Conservation (phyloP, 495 filamentous ascomycete genomes). For the Xylaria scruposa region DNA sequence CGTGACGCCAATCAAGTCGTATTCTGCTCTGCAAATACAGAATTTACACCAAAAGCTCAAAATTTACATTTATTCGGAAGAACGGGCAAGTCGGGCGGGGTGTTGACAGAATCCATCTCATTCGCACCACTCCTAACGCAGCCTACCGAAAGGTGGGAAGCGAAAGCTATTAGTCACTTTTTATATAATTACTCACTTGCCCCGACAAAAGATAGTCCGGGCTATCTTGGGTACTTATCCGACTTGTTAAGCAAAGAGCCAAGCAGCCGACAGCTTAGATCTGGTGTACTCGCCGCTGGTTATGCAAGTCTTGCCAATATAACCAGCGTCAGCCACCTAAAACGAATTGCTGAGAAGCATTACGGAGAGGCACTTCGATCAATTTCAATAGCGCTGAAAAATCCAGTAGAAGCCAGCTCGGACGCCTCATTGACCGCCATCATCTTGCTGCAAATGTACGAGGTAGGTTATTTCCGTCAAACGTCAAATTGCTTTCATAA, state of each 20-base stretch:
- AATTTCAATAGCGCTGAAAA: background rate
- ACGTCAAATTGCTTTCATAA: background rate
- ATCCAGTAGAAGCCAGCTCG: slow-evolving; percentile 11
- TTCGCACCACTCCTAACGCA: slow-evolving; percentile 6
- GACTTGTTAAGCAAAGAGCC: slow-evolving; percentile 3
- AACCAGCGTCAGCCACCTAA: background rate
- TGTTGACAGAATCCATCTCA: background rate
- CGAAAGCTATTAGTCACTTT: slow-evolving; percentile 8
- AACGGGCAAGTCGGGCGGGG: background rate
- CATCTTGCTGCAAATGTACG: slow-evolving; percentile 7
- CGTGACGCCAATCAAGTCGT: slow-evolving; percentile 3
- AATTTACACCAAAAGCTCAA: background rate
- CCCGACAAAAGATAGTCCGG: slow-evolving; percentile 8
- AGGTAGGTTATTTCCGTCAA: background rate
- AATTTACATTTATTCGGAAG: background rate
- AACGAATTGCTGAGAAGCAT: background rate
- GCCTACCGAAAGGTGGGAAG: slow-evolving; percentile 9
- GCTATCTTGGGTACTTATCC: background rate
- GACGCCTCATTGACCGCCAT: background rate
- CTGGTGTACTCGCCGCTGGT: slow-evolving; percentile 14
- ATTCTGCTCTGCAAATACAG: background rate
- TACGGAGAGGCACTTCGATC: slow-evolving; percentile 1
- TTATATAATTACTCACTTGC: slow-evolving; percentile 6
- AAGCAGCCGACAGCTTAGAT: background rate
- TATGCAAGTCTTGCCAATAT: slow-evolving; percentile 16